These are phyloP conservation scores for Solanum okadae DNA, from an alignment of 257 asterid species.

Conservation along the genomic window DNA sequence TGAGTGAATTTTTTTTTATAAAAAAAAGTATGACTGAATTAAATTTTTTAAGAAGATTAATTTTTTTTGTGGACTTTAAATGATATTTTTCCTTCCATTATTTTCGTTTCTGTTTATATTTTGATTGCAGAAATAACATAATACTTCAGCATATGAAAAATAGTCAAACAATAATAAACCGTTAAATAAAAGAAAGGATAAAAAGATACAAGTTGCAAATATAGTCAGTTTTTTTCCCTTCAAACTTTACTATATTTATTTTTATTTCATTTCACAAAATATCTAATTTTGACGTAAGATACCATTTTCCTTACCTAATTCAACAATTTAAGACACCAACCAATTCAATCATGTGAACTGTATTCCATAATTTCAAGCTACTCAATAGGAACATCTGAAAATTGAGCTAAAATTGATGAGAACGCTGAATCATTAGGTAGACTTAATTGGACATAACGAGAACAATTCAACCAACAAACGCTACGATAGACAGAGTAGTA, in stretches of 20 bases:
- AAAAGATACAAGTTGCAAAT: background rate
- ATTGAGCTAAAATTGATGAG: background rate
- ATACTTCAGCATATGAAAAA: background rate
- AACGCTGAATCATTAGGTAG: background rate
- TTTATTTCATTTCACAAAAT: background rate
- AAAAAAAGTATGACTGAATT: no score
- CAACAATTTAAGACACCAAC: background rate
- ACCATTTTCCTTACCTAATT: background rate
- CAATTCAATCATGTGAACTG: background rate
- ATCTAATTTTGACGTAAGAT: no score
- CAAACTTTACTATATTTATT: background rate
- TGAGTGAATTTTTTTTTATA: no score
- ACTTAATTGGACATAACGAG: background rate
- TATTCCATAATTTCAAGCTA: background rate
- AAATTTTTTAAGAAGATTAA: no score
- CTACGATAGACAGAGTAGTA: fast-evolving
- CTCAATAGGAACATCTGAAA: background rate
- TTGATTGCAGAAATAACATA: no score
- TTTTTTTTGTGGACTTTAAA: background rate
- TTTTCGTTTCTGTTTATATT: no score
- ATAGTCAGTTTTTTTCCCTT: background rate
- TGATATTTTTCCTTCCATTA: background rate
- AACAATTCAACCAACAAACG: background rate
- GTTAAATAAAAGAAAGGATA: background rate
- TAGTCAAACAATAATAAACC: background rate